Conservation (phyloP, 495 filamentous ascomycete species). For the Penicillium chermesinum region DNA sequence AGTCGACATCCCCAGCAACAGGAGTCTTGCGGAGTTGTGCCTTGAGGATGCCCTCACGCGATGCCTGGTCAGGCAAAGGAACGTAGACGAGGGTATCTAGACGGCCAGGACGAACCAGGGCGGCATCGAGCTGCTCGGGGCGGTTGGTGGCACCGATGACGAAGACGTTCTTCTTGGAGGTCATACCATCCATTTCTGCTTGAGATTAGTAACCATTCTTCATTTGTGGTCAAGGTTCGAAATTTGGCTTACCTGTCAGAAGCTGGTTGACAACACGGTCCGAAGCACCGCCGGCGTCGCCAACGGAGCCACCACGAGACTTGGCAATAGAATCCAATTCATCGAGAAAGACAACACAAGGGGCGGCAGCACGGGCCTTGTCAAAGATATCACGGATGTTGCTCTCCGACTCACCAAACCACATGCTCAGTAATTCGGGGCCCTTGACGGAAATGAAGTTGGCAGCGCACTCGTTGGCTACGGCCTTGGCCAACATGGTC, state of each 20-base stretch:
- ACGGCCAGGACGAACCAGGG: constrained; percentile 96
- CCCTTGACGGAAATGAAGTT: constrained; percentile 99
- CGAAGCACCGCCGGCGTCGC: constrained; percentile 95
- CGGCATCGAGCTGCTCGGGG: constrained; percentile 96
- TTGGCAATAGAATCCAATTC: constrained; percentile 99
- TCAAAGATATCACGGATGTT: constrained; percentile 99
- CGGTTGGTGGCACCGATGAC: constrained; percentile 98
- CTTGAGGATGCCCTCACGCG: constrained; percentile 82
- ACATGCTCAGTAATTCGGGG: constrained; percentile 97
- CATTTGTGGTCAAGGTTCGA: too few species aligned
- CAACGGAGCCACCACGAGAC: constrained; percentile 94
- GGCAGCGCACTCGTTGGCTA: constrained; percentile 97
- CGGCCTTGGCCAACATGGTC: constrained; percentile 97
- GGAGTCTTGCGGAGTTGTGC: constrained; percentile 98
- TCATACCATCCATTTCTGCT: constrained; percentile 98
- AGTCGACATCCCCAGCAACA: constrained; percentile 78
- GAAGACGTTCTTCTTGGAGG: constrained; percentile 99
- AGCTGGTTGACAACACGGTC: constrained; percentile 99
- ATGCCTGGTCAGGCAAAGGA: constrained; percentile 84
- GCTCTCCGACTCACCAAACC: constrained; percentile 99
- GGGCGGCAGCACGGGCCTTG: constrained; percentile 96
- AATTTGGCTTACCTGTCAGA: constrained; percentile 90
- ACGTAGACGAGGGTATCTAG: constrained; percentile 98
- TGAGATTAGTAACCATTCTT: constrained; percentile 27
- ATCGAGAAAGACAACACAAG: constrained; percentile 98